Evolutionary conservation across 345 rosid genomes (phyloP).

Genomic region (Raphanus sativus): DNA sequence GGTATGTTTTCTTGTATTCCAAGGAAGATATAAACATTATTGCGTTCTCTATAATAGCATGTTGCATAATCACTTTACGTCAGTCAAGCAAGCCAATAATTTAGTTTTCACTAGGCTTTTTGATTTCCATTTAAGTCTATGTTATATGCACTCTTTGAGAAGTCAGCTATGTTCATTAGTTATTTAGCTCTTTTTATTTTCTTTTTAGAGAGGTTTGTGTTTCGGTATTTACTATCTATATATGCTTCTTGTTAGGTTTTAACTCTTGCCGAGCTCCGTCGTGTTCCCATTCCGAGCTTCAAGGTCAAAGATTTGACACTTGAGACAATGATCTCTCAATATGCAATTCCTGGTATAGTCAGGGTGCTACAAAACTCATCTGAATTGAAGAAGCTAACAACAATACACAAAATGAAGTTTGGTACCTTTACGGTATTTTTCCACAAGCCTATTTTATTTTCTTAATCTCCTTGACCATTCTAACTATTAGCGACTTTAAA

Average conservation of each 20-base stretch:
- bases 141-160: not conserved
- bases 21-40: not conserved
- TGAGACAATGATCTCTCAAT: not conserved
- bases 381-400: not conserved
- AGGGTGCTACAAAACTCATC: not conserved
- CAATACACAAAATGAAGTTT: not conserved
- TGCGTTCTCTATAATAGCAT: not conserved
- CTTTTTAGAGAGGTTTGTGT: not conserved
- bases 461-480: not conserved
- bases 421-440: not conserved
- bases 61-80: not conserved
- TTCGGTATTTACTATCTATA: not conserved
- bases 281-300: not conserved
- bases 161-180: not conserved
- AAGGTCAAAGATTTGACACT: constrained; percentile 8
- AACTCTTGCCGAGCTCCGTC: not conserved
- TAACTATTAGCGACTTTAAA: not conserved
- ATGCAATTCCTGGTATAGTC: not conserved
- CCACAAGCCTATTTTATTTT: not conserved
- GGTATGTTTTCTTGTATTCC: not conserved
- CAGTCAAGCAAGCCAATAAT: not conserved
- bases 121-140: not conserved
- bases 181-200: not conserved
- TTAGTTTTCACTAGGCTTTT: not conserved
- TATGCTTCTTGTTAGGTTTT: constrained; percentile 9